phyloP scores from a whole-genome alignment of 441 rosid species.

The Brassica hybrid region DNA sequence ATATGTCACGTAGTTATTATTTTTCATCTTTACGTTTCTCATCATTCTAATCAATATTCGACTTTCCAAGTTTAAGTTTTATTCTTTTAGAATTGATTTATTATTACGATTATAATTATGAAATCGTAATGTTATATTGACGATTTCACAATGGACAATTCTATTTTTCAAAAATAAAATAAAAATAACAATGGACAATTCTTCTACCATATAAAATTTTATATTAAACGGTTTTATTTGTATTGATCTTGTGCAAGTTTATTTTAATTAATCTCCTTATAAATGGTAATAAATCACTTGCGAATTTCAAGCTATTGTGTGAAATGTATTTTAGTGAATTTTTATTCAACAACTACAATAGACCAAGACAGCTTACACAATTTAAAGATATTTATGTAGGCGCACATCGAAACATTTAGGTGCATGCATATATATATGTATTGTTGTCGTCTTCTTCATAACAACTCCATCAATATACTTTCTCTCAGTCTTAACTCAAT shows the following conservation, averaged over 20 bases:
- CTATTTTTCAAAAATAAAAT: too few relatives aligned
- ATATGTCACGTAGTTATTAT: constrained; percentile 24
- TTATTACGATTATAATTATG: neutral
- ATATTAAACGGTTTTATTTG: neutral
- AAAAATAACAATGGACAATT: too few relatives aligned
- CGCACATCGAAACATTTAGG: neutral
- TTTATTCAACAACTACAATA: neutral
- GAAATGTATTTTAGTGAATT: neutral
- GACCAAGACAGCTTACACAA: neutral
- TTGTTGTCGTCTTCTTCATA: constrained; percentile 26
- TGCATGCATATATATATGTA: constrained; percentile 31
- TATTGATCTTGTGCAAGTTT: neutral
- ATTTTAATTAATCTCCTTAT: neutral
- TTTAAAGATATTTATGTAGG: neutral
- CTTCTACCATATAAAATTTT: neutral
- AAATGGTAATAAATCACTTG: neutral
- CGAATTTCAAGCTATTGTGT: neutral
- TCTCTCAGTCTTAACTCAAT: neutral
- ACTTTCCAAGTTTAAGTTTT: constrained; percentile 6
- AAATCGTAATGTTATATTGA: neutral
- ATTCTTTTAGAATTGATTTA: neutral
- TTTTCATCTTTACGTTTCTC: constrained; percentile 37
- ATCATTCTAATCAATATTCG: constrained; percentile 4
- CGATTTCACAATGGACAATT: neutral
- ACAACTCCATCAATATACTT: constrained; percentile 19